Evolutionary conservation across 768 basidiomycete species (phyloP).

Genomic region (Crassisporium funariophilum): DNA sequence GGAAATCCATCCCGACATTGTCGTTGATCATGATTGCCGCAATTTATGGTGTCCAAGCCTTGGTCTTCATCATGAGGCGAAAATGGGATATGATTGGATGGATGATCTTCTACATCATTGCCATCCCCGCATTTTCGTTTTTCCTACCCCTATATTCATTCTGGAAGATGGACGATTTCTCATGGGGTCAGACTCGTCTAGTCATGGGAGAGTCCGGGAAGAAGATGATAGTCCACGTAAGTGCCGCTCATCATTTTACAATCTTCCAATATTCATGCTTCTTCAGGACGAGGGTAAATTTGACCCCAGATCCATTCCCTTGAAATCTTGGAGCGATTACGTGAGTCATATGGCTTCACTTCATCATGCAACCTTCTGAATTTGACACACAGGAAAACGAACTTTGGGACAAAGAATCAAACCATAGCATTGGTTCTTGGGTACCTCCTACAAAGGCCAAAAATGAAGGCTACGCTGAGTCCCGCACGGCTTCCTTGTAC

Average conservation of each 20-base stretch:
- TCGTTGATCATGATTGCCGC: conserved; percentile 93
- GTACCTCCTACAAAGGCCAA: conserved; percentile 73
- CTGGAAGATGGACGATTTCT: conserved; percentile 99
- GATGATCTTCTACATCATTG: conserved; percentile 95
- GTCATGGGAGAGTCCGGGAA: conserved; percentile 95
- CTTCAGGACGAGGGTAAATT: conserved; percentile 95
- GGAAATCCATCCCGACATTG: conserved; percentile 71
- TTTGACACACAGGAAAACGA: conserved; percentile 73
- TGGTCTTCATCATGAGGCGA: conserved; percentile 88
- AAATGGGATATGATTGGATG: conserved; percentile 99
- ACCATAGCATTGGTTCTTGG: conserved; percentile 94
- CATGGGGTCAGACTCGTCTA: conserved; percentile 91
- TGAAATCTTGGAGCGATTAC: conserved; percentile 97
- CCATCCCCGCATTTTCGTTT: conserved; percentile 93
- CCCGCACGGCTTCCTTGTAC: conserved; percentile 77
- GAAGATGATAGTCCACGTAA: conserved; percentile 91
- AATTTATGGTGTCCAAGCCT: conserved; percentile 91
- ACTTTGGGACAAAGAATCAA: conserved; percentile 96
- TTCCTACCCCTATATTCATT: conserved; percentile 92
- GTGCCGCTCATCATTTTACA: conserved; percentile 27
- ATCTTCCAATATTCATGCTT: conserved; percentile 2
- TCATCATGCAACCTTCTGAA: conserved; percentile 1
- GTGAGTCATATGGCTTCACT: conserved; percentile 44
- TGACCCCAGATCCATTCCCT: conserved; percentile 88
- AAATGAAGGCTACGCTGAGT: conserved; percentile 77